These are phyloP conservation scores for Penicillium simplicissimum DNA, from an alignment of 495 filamentous ascomycete species.

Conservation along the genomic window DNA sequence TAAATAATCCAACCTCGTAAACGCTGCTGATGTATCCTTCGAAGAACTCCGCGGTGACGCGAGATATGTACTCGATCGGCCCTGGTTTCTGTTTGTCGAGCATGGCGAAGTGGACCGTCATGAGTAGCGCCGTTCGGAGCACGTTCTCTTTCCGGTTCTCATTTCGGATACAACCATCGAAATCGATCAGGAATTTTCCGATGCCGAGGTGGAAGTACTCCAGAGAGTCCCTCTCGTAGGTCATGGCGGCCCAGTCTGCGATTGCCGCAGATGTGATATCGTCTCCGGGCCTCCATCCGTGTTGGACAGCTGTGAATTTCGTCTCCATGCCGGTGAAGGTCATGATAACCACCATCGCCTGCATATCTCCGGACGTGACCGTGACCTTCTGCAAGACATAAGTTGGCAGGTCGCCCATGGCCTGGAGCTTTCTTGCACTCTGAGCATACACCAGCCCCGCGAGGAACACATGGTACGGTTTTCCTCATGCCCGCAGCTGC, in stretches of 20 bases:
- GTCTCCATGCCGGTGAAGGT: conserved; percentile 24
- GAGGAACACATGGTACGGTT: conserved; percentile 23
- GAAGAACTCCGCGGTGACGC: conserved; percentile 30
- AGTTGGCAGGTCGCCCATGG: conserved; percentile 27
- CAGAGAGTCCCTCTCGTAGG: conserved; percentile 26
- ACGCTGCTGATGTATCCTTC: conserved; percentile 35
- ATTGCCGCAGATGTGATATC: conserved; percentile 27
- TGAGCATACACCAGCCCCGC: conserved; percentile 22
- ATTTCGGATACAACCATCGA: conserved; percentile 29
- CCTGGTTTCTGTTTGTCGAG: conserved; percentile 27
- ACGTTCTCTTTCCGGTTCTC: conserved; percentile 30
- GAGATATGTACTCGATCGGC: conserved; percentile 32
- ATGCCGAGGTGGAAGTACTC: conserved; percentile 30
- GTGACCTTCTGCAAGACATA: conserved; percentile 25
- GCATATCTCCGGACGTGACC: conserved; percentile 25
- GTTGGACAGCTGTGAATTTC: conserved; percentile 25
- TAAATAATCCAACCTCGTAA: conserved; percentile 30
- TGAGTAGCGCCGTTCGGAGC: conserved; percentile 23
- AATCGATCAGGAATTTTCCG: conserved; percentile 31
- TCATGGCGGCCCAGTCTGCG: conserved; percentile 25
- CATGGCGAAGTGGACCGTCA: conserved; percentile 33
- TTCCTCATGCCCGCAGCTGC: conserved; percentile 31
- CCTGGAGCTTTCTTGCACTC: conserved; percentile 20
- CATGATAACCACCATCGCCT: conserved; percentile 27
- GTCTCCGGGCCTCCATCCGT: conserved; percentile 32